A percentile compares a stretch with the other conserved stretches of the same genome.
Conservation (phyloP, 2,329 filamentous ascomycete genomes). For the Colletotrichum sp. region DNA sequence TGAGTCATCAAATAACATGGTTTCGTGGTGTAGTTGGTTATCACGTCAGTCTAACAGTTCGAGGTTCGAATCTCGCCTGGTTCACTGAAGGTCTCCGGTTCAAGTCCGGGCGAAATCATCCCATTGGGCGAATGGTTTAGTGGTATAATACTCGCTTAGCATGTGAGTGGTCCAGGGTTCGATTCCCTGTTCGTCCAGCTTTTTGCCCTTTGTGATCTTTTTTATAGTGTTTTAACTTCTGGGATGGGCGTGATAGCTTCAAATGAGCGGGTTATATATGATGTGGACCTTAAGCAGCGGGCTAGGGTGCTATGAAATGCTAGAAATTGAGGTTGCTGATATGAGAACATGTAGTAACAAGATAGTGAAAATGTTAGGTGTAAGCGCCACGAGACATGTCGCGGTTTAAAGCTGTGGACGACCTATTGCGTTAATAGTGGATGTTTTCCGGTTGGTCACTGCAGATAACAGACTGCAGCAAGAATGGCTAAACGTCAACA, state of each 20-base stretch:
- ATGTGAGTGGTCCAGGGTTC: constrained; percentile 6
- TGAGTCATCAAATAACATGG: constrained; percentile 7
- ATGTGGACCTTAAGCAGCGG: accelerated
- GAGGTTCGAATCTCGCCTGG: not conserved
- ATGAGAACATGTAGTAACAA: not conserved
- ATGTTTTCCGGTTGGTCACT: too few species aligned
- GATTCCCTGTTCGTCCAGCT: constrained; percentile 1
- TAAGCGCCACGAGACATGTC: not conserved
- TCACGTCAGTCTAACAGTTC: constrained; percentile 52
- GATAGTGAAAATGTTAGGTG: not conserved
- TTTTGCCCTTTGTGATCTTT: not conserved
- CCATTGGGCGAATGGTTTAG: not conserved
- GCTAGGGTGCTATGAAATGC: accelerated
- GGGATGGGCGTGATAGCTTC: accelerated
- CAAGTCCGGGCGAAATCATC: constrained; percentile 11
- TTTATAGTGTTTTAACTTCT: too few species aligned
- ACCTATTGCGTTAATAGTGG: too few species aligned
- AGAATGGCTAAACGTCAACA: not conserved
- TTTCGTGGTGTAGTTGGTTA: constrained; percentile 46
- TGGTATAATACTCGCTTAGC: constrained; percentile 9
- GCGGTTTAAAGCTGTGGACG: not conserved
- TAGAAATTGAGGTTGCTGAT: not conserved
- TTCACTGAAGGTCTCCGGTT: constrained; percentile 16
- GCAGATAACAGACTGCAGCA: not conserved
- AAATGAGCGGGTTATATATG: not conserved